Percentiles rank a stretch among this genome's conserved stretches.
These are phyloP conservation scores for Abrus pulchellus DNA, from an alignment of 306 rosid species.

Conservation along the genomic window DNA sequence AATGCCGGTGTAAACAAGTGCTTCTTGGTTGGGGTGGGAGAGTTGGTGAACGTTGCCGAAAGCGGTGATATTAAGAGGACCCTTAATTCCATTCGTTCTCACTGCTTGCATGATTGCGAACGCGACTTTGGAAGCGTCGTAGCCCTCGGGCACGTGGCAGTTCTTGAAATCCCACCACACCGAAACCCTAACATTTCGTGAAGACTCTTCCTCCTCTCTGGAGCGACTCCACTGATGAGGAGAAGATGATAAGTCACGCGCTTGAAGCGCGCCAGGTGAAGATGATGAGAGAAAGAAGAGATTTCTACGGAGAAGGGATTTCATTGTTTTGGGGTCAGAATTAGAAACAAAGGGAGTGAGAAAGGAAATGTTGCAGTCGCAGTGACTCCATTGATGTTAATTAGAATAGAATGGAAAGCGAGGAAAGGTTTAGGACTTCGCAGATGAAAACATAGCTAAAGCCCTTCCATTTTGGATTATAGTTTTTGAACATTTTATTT, in stretches of 20 bases:
- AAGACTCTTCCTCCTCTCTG: constrained; percentile 60
- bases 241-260: constrained; percentile 48
- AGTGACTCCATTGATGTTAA: background rate
- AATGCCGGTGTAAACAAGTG: constrained; percentile 77
- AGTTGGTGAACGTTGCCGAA: constrained; percentile 77
- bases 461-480: background rate
- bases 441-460: background rate
- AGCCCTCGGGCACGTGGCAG: constrained; percentile 62
- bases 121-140: constrained; percentile 59
- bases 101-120: constrained; percentile 67
- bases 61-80: constrained; percentile 82
- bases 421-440: background rate
- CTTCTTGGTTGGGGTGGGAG: constrained; percentile 70
- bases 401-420: too few species aligned
- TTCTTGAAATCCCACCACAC: constrained; percentile 99
- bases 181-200: constrained; percentile 72
- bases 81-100: constrained; percentile 82
- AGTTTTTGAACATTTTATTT: background rate
- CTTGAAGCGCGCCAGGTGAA: constrained; percentile 32
- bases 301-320: constrained; percentile 34
- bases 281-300: constrained; percentile 14
- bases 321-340: constrained; percentile 35
- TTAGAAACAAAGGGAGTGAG: background rate
- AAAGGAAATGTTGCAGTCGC: background rate
- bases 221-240: constrained; percentile 22